Conservation (phyloP, 371 early-diverging fungal genomes). For the Gilbertella persicaria region DNA sequence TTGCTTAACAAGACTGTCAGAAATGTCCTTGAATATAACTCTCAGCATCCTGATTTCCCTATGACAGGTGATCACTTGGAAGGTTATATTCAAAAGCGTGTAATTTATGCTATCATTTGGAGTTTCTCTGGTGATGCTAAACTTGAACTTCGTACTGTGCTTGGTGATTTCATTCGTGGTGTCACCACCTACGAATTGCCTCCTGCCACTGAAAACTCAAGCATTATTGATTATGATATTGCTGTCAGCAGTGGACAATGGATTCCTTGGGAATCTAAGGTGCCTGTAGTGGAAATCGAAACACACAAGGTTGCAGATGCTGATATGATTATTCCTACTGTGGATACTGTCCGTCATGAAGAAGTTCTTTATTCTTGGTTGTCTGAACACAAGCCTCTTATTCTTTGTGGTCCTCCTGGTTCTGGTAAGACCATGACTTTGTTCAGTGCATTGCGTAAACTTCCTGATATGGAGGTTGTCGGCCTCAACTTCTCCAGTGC, state of each 20-base stretch:
- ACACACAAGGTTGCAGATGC: conserved; percentile 91
- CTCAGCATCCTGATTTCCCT: conserved; percentile 91
- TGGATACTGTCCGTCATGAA: conserved; percentile 98
- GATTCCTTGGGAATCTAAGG: conserved; percentile 88
- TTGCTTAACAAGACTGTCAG: conserved; percentile 88
- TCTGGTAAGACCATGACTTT: conserved; percentile 99
- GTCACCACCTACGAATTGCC: conserved; percentile 86
- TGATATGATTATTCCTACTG: conserved; percentile 96
- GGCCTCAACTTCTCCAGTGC: conserved; percentile 98
- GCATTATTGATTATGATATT: conserved; percentile 94
- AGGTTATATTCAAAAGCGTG: conserved; percentile 77
- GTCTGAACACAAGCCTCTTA: conserved; percentile 91
- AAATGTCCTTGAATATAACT: conserved; percentile 86
- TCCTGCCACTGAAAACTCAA: conserved; percentile 48
- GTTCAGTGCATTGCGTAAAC: conserved; percentile 92
- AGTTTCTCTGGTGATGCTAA: conserved; percentile 94
- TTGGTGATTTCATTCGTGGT: conserved; percentile 85
- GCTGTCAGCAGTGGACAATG: conserved; percentile 81
- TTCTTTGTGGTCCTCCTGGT: conserved; percentile 98
- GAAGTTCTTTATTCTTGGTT: conserved; percentile 94
- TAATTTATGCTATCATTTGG: conserved; percentile 90
- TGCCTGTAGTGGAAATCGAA: conserved; percentile 95
- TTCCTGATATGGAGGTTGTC: conserved; percentile 95
- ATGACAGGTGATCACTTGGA: conserved; percentile 79
- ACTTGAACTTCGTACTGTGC: conserved; percentile 69